Evolutionary conservation across 306 rosid genomes (phyloP).

Genomic region (Prunus davidiana): DNA sequence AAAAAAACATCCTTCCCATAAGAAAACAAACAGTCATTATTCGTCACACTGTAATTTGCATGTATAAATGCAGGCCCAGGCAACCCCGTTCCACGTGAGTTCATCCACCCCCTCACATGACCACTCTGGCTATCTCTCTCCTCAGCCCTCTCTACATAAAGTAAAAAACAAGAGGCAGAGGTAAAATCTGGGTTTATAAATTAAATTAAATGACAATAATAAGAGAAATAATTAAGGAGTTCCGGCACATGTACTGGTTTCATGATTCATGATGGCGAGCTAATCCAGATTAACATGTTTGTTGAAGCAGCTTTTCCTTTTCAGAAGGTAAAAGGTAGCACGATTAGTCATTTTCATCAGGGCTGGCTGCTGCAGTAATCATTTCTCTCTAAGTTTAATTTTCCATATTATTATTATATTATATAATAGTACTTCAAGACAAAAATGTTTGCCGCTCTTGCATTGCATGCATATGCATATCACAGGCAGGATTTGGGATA

Average conservation of each 20-base stretch:
- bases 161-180: background rate
- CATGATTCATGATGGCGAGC: background rate
- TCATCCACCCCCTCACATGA: slow-evolving; percentile 35
- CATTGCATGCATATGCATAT: background rate
- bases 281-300: slow-evolving; percentile 17
- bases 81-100: slow-evolving; percentile 34
- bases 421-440: slow-evolving; percentile 10
- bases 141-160: background rate
- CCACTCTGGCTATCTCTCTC: background rate
- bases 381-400: slow-evolving; percentile 16
- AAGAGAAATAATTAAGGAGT: background rate
- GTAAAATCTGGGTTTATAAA: background rate
- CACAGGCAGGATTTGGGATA: too few relatives aligned
- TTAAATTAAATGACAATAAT: background rate
- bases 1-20: slow-evolving; percentile 53
- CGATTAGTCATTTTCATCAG: slow-evolving; percentile 25
- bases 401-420: background rate
- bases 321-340: slow-evolving; percentile 22
- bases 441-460: slow-evolving; percentile 8
- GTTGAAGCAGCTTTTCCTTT: slow-evolving; percentile 24
- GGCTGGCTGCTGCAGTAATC: slow-evolving; percentile 10
- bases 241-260: background rate
- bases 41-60: slow-evolving; percentile 49
- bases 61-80: slow-evolving; percentile 36
- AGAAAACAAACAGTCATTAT: slow-evolving; percentile 52